Evolutionary conservation across 2,329 filamentous ascomycete species (phyloP).

Genomic region (Colletotrichum lentis): DNA sequence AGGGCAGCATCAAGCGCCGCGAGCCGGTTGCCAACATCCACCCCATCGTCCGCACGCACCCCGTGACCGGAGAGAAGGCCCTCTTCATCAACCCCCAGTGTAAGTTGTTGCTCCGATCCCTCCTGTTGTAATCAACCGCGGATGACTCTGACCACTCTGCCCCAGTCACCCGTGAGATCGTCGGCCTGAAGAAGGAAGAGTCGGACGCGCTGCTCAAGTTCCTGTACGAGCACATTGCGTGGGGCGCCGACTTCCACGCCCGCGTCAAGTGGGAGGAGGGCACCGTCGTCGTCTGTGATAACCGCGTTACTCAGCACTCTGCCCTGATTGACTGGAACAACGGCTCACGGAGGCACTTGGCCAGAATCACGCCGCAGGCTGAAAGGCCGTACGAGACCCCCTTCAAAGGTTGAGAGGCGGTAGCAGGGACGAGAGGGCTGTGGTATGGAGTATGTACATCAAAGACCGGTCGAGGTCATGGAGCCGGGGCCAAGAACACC

Average conservation of each 20-base stretch:
- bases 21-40: constrained; percentile 36
- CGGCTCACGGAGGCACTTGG: constrained; percentile 33
- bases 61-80: constrained; percentile 35
- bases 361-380: constrained; percentile 35
- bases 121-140: too few relatives aligned
- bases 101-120: neutral
- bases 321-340: constrained; percentile 36
- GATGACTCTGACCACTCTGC: neutral
- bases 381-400: constrained; percentile 35
- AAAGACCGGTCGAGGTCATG: neutral
- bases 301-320: constrained; percentile 35
- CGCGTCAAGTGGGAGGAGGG: constrained; percentile 37
- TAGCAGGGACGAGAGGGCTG: too few relatives aligned
- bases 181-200: constrained; percentile 36
- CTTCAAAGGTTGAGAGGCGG: constrained; percentile 27
- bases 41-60: constrained; percentile 34
- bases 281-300: constrained; percentile 36
- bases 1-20: constrained; percentile 36
- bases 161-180: constrained; percentile 33
- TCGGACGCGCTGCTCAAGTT: constrained; percentile 36
- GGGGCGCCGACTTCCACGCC: constrained; percentile 36
- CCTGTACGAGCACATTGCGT: constrained; percentile 36
- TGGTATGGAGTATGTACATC: neutral
- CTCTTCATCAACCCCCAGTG: constrained; percentile 35
- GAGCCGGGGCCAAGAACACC: neutral